phyloP scores from a whole-genome alignment of 2,329 filamentous ascomycete species.

The Chrysoporthe puriensis region DNA sequence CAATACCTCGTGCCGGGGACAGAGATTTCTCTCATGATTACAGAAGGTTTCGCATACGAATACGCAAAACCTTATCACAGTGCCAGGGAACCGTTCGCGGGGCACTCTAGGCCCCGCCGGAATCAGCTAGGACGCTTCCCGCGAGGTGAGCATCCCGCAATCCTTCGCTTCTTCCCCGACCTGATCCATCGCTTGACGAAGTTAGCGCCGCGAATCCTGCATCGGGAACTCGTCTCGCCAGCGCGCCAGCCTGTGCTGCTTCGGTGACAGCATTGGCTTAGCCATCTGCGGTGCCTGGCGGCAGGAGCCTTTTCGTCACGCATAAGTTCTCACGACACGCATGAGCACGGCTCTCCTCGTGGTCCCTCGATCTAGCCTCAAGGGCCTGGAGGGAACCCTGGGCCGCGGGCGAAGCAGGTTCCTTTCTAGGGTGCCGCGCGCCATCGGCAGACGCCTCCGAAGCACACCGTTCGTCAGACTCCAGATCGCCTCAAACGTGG shows the following conservation, averaged over 20 bases:
- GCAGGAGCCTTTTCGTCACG: not conserved
- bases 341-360: not conserved
- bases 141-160: conserved; percentile 9
- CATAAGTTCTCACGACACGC: not conserved
- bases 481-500: conserved; percentile 4
- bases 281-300: not conserved
- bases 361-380: not conserved
- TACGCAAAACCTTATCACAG: not conserved
- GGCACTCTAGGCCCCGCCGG: not conserved
- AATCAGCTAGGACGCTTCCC: not conserved
- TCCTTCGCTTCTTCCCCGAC: conserved; percentile 6
- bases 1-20: not conserved
- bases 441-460: not conserved
- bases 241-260: not conserved
- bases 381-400: not conserved
- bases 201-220: conserved; percentile 1
- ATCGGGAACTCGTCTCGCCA: not conserved
- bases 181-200: not conserved
- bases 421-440: not conserved
- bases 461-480: conserved; percentile 1
- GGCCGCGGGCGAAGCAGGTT: not conserved
- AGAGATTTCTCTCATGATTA: not conserved
- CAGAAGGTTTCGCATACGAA: not conserved
- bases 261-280: conserved; percentile 4
- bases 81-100: not conserved